These are phyloP conservation scores for Kwoniella sp. DNA, from an alignment of 768 basidiomycete species.

Conservation along the genomic window DNA sequence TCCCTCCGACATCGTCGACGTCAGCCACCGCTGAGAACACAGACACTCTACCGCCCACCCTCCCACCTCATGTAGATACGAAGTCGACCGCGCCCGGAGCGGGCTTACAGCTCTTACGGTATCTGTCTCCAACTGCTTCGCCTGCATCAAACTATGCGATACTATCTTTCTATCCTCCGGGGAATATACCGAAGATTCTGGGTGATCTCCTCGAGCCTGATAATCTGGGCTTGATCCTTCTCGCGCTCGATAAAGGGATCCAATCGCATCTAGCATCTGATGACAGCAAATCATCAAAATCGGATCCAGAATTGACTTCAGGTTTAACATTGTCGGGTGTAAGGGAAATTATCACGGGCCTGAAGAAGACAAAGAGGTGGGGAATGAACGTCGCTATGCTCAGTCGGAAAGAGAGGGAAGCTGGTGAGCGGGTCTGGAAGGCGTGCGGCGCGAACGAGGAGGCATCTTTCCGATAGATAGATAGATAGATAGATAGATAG, in stretches of 20 bases:
- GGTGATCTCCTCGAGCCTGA: conserved; percentile 41
- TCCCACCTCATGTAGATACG: conserved; percentile 25
- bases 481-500: too few species aligned
- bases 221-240: conserved; percentile 31
- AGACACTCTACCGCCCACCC: neutral
- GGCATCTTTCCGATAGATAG: neutral
- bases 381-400: conserved; percentile 44
- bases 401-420: conserved; percentile 13
- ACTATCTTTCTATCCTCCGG: conserved; percentile 30
- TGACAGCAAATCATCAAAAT: neutral
- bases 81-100: conserved; percentile 34
- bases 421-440: conserved; percentile 33
- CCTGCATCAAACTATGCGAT: conserved; percentile 7
- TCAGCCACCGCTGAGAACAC: neutral
- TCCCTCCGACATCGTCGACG: neutral
- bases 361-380: conserved; percentile 33
- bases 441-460: conserved; percentile 10
- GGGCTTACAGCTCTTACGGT: conserved; percentile 34
- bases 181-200: conserved; percentile 30
- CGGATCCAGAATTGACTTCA: neutral
- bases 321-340: conserved; percentile 2
- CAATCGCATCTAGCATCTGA: neutral
- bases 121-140: conserved; percentile 17
- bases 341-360: conserved; percentile 22
- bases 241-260: conserved; percentile 23